phyloP scores from a whole-genome alignment of 257 asterid genomes.

The Petrea volubilis region DNA sequence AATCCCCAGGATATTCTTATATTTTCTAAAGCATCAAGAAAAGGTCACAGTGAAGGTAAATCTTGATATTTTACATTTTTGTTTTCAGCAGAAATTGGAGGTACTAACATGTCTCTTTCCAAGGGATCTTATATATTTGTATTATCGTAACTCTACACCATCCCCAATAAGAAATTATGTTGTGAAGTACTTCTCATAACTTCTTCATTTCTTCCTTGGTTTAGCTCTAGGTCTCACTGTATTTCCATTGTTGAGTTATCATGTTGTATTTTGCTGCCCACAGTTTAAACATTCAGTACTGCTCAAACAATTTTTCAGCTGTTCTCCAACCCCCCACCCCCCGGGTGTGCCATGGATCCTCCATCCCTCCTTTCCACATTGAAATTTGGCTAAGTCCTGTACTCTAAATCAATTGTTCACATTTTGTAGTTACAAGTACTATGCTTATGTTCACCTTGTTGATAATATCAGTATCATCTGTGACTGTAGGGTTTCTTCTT shows the following conservation, averaged over 20 bases:
- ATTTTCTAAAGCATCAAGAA: slow-evolving; percentile 87
- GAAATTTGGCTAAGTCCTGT: slow-evolving; percentile 1
- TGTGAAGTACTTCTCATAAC: not conserved
- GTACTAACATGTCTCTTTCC: slow-evolving; percentile 17
- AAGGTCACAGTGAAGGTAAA: slow-evolving; percentile 60
- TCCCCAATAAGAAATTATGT: not conserved
- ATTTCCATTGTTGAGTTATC: not conserved
- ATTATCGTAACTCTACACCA: not conserved
- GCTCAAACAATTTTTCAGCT: not conserved
- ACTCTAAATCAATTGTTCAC: not conserved
- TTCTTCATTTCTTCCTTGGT: not conserved
- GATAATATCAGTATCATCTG: not conserved
- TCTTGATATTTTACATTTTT: not conserved
- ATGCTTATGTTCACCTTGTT: not conserved
- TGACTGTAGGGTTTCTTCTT: not conserved
- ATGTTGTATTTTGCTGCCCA: not conserved
- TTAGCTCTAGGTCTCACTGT: not conserved
- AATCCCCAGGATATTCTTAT: slow-evolving; percentile 99
- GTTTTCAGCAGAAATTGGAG: slow-evolving; percentile 14
- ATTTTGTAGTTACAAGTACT: not conserved
- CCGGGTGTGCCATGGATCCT: too few relatives aligned
- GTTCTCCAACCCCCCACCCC: not conserved
- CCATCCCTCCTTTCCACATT: not conserved
- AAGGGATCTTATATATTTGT: slow-evolving; percentile 16
- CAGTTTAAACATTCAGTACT: slow-evolving; percentile 15